Base-by-base conservation (phyloP, 1,284 basidiomycete species). In the Rhodotorula sp. region DNA sequence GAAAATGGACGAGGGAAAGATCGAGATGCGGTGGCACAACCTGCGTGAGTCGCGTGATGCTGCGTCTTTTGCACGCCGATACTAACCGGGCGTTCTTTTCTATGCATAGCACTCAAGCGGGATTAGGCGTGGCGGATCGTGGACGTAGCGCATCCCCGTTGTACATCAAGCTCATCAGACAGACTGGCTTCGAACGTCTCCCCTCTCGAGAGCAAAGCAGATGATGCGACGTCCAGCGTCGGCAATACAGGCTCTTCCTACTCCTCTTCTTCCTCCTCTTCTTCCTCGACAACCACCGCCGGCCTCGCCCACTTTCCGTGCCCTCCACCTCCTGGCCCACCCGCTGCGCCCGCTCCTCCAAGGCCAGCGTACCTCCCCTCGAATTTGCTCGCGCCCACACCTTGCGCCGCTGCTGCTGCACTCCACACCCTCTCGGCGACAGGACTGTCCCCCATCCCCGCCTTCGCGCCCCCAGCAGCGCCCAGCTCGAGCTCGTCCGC, bases 1-100 rank as follows among this genome's bases (percentile, higher is more conserved):
- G 48, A 70, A 70, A 52, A 65, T 62, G 7, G 49, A 61, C 4
- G 60, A 49, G 34, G 60, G 53, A 7, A 17, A 58, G 44, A 50
- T 42, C 41, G 50, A 61, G 42, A 63, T 70, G 45, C 45, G 63
- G 55, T 67, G 68, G 64, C 59, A 70, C 56, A 41, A 63, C 62
- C 16, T 63, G 62, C 62, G 62, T 63, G 62, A 54, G 62, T 63
- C 12, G 10, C 8, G 41, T 8, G 41, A 19, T 2, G 14, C 8
- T 7, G 21, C 8, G 1, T 1, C 12, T 34, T 27, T 16, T 16
- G 19, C 17, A 16, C 9, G 3, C 34, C 27, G n/a, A 17, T 17
- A 41, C 23, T 50, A 16, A 53, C 44, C 17, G 50, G 23, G 17
- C 13, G 16, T 5, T 12, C 9, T 16, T 10, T 2, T n/a, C 16